These are phyloP conservation scores for Barbarea vulgaris DNA, from an alignment of 345 rosid genomes.

Conservation along the genomic window DNA sequence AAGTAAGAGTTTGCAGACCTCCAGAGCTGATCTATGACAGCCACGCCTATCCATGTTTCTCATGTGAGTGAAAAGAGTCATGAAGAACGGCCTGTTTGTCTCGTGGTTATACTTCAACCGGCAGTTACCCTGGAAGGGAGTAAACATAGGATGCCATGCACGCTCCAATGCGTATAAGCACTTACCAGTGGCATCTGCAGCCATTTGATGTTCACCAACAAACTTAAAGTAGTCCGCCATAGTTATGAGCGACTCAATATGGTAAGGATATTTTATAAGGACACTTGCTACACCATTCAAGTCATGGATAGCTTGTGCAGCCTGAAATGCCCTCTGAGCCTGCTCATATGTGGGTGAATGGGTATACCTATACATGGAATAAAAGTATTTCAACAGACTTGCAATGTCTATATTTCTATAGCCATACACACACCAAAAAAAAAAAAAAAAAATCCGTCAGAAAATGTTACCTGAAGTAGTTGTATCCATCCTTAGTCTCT, in stretches of 20 bases:
- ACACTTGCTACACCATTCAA: conserved; percentile 76
- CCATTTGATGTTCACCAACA: conserved; percentile 79
- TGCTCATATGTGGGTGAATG: conserved; percentile 66
- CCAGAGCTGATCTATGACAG: conserved; percentile 87
- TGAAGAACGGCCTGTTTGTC: conserved; percentile 78
- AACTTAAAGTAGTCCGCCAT: conserved; percentile 91
- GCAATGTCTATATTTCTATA: not conserved
- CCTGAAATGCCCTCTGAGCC: conserved; percentile 77
- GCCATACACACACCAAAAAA: not conserved
- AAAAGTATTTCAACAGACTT: conserved; percentile 7
- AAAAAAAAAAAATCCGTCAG: not conserved
- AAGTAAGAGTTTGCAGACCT: conserved; percentile 86
- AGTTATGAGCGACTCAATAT: conserved; percentile 85
- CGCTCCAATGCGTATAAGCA: conserved; percentile 86
- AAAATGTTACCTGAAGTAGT: conserved; percentile 70
- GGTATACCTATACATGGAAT: conserved; percentile 18
- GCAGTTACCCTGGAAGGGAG: conserved; percentile 72
- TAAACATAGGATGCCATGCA: conserved; percentile 86
- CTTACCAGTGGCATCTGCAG: conserved; percentile 82
- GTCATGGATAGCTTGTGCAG: conserved; percentile 86
- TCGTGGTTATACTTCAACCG: conserved; percentile 73
- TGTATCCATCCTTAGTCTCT: conserved; percentile 64
- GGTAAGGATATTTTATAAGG: conserved; percentile 70
- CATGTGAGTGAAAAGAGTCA: conserved; percentile 79
- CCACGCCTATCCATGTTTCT: conserved; percentile 88